Evolutionary conservation across 176 grass and related monocot species (phyloP).

Genomic region (Luzula sylvatica): DNA sequence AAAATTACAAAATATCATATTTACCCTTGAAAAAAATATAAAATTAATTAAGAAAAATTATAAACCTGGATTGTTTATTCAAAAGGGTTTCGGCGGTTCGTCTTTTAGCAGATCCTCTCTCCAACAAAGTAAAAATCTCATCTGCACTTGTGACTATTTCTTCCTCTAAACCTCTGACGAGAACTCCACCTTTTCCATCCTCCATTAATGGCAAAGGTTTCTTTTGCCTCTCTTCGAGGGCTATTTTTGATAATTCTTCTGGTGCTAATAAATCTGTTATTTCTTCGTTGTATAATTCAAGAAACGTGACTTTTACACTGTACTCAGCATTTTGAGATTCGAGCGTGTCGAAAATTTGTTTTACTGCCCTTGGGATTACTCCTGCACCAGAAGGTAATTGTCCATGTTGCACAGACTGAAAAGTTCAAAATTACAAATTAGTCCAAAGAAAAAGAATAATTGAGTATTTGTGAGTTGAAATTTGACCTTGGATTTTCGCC

Average conservation of each 20-base stretch:
- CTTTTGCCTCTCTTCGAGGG: slow-evolving; percentile 74
- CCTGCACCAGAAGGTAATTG: slow-evolving; percentile 76
- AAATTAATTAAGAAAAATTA: background rate
- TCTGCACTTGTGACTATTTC: slow-evolving; percentile 76
- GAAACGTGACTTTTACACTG: slow-evolving; percentile 94
- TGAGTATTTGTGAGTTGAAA: background rate
- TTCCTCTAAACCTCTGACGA: slow-evolving; percentile 88
- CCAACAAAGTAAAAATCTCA: slow-evolving; percentile 91
- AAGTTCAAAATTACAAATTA: slow-evolving; percentile 1
- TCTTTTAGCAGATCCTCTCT: slow-evolving; percentile 91
- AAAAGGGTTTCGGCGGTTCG: slow-evolving; percentile 86
- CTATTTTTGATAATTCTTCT: slow-evolving; percentile 73
- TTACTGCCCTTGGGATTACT: slow-evolving; percentile 91
- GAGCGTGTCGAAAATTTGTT: slow-evolving; percentile 91
- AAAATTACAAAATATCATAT: background rate
- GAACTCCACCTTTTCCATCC: slow-evolving; percentile 95
- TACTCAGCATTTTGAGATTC: slow-evolving; percentile 94
- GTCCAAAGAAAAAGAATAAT: background rate
- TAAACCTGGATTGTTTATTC: slow-evolving; percentile 98
- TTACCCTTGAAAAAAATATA: background rate
- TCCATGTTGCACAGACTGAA: slow-evolving; percentile 52
- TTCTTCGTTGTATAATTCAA: slow-evolving; percentile 97
- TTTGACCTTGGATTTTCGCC: slow-evolving; percentile 57
- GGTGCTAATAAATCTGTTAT: slow-evolving; percentile 94
- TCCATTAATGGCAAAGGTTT: slow-evolving; percentile 89